Evolutionary conservation across 2,329 filamentous ascomycete species (phyloP), one percentile per base, ranked within the genome.

Genomic region (Zymoseptoria brevis): DNA sequence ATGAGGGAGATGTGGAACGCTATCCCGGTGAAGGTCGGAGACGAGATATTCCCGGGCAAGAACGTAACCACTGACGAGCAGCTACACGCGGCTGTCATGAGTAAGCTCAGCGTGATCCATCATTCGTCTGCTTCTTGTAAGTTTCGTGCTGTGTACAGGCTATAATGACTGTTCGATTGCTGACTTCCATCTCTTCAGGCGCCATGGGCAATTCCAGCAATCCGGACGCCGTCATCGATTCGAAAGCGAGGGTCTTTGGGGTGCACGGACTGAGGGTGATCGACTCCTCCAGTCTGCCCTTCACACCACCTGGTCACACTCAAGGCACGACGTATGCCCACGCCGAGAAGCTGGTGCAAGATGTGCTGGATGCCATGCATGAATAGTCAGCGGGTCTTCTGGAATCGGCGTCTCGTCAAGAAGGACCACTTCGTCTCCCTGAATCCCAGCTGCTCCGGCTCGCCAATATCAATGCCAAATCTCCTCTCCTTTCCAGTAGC

Each of bases 1-100:
- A 56, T 57, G 6, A 69, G 73, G 3, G 48, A 71, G 30, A 57
- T 67, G n/a, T 73, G 68, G 57, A 57, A 59, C 1, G 65, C 68
- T 0, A 56, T 62, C 45, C 55, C 60, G 8, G 1, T 67, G 76
- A 19, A 63, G 69, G 7, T 72, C 8, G 75, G 74, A 0, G 64
- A 68, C 0, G 76, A 79, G 62, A 65, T 68, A 45, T 70, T 72
- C 60, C 75, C 79, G 0, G 75, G 79, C 3, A 22, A 57, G 2
- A 62, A 74, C 24, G 63, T 76, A 21, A 62, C 73, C 30, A 75
- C 74, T 0, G 78, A 82, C 59, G 73, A 64, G 22, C 68, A 80
- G 57, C 76, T 82, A 9, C 64, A 78, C n/a, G 59, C 71, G 0
- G 60, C 67, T 13, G 71, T 76, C 24, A 59, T 55, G 48, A 52